These are phyloP conservation scores for Ustilaginoidea virens DNA, from an alignment of 2,329 filamentous ascomycete genomes.

Conservation along the genomic window DNA sequence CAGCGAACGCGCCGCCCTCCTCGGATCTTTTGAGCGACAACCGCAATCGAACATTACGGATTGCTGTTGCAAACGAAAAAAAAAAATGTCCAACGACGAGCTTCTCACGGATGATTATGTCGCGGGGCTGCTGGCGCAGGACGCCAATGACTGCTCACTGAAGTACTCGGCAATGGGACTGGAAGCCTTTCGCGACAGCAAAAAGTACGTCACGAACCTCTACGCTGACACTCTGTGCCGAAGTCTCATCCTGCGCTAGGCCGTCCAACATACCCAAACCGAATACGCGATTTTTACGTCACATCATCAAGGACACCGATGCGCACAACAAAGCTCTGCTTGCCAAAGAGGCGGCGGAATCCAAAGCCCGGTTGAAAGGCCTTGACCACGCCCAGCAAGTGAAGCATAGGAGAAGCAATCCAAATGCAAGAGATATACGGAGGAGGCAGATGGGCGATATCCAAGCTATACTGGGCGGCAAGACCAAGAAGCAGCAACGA, in stretches of 20 bases:
- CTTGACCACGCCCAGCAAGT: constrained; percentile 35
- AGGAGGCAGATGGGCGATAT: constrained; percentile 45
- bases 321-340: constrained; percentile 77
- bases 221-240: neutral
- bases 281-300: constrained; percentile 77
- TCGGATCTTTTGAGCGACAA: too few relatives aligned
- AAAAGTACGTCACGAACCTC: constrained; percentile 25
- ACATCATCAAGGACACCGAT: constrained; percentile 79
- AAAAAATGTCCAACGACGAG: constrained; percentile 29
- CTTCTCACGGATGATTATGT: constrained; percentile 62
- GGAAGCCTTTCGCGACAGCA: constrained; percentile 32
- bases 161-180: constrained; percentile 64
- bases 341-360: constrained; percentile 71
- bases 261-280: constrained; percentile 62
- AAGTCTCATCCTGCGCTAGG: too few relatives aligned
- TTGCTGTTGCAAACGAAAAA: too few relatives aligned
- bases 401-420: constrained; percentile 27
- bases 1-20: too few relatives aligned
- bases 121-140: constrained; percentile 61
- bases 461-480: constrained; percentile 37
- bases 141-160: constrained; percentile 58
- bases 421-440: constrained; percentile 34
- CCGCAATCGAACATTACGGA: too few relatives aligned
- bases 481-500: constrained; percentile 18
- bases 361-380: constrained; percentile 50